Evolutionary conservation across 192 early-diverging fungal genomes (phyloP), one percentile per base, ranked within the genome.

Genomic region (Powellomyces hirtus): DNA sequence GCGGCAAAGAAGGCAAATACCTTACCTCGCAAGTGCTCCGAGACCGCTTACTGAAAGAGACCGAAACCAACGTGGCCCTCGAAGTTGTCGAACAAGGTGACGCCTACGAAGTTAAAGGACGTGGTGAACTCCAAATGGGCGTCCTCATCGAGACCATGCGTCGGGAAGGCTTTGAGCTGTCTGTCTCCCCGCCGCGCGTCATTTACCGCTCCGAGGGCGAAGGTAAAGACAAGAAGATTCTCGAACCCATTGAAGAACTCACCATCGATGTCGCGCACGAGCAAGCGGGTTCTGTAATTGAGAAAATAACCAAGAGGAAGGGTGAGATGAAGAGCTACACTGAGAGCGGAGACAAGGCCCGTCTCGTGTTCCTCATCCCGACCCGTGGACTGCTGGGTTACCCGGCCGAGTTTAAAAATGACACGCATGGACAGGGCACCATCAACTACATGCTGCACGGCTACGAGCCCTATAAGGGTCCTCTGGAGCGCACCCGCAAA

Each of bases 141-240:
- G 90, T 94, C 8, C 78, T 94, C 38, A 92, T 92, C 57, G 92
- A 94, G 81, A 91, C 92, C 7, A 94, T 94, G 92, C 83, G 92
- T 31, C 86, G 92, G 26, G 92, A 94, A 77, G 92, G 92, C 24
- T 94, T 91, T 69, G 92, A 94, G 75, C 78, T 94, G 29, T 89
- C 87, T 33, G 88, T 94, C 6, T 89, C 89, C 1, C 88, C 92
- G 7, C 92, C 92, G 29, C 83, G 86, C n/a, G 92, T 94, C 38
- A 82, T 94, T 53, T 89, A 82, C 78, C 91, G 88, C 75, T 45
- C 24, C 52, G 64, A 60, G 18, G 63, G 35, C 2, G 77, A 78
- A 36, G 80, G 77, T 40, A 79, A 81, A 10, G 80, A 85, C 33
- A 79, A 84, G 59, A 70, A 67, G 24, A 82, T 90, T 37, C 66